Percentiles rank a stretch among this genome's conserved stretches.
phyloP scores from a whole-genome alignment of 2,329 filamentous ascomycete species.

The Fusarium sp. region DNA sequence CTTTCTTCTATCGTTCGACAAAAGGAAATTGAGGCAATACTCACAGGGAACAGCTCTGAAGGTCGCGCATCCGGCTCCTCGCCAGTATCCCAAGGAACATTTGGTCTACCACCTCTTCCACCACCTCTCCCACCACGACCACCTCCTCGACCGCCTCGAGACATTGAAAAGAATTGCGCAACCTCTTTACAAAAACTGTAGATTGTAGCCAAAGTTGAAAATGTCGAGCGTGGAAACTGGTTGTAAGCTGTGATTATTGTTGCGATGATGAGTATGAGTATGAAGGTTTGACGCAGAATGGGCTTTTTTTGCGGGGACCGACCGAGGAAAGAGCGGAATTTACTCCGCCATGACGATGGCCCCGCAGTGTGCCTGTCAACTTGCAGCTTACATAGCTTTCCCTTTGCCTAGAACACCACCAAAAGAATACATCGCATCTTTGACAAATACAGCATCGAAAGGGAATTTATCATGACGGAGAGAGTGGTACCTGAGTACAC shows the following conservation, averaged over 20 bases:
- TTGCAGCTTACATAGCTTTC: conserved; percentile 13
- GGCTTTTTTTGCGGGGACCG: conserved; percentile 37
- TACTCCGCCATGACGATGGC: conserved; percentile 26
- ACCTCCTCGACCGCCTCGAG: conserved; percentile 63
- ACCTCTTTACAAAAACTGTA: neutral
- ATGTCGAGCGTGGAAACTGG: neutral
- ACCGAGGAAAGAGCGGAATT: conserved; percentile 29
- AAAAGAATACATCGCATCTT: neutral
- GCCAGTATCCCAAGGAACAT: conserved; percentile 62
- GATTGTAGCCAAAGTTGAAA: neutral
- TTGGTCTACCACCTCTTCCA: conserved; percentile 56
- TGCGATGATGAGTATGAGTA: conserved; percentile 1
- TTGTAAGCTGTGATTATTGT: neutral
- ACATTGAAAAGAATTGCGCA: conserved; percentile 53
- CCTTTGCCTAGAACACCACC: neutral
- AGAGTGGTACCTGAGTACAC: conserved; percentile 51
- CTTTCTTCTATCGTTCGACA: neutral
- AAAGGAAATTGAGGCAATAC: conserved; percentile 17
- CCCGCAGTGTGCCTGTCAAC: conserved; percentile 24
- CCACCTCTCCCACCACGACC: conserved; percentile 62
- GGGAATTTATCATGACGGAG: conserved; percentile 38
- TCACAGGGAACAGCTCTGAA: conserved; percentile 69
- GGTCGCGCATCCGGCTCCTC: conserved; percentile 68
- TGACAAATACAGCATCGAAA: neutral
- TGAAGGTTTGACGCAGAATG: conserved; percentile 28